phyloP scores from a whole-genome alignment of 805 yeast genomes.

The Saccharomycopsis lassenensis region DNA sequence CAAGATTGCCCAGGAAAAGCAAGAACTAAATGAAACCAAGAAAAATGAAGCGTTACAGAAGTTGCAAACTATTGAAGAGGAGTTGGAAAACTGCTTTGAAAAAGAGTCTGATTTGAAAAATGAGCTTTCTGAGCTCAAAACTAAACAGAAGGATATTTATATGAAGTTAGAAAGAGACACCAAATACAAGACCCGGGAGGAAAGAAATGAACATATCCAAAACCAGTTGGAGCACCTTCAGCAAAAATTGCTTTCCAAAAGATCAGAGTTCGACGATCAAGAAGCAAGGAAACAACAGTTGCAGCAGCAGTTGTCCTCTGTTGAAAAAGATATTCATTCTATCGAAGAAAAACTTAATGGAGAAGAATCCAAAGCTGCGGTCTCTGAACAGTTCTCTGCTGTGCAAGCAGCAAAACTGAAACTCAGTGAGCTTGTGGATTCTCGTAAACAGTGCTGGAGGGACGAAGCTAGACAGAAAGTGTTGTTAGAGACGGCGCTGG shows the following conservation, averaged over 20 bases:
- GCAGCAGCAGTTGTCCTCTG: conserved; percentile 19
- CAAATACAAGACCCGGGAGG: conserved; percentile 41
- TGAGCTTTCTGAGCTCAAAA: conserved; percentile 31
- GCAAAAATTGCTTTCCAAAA: conserved; percentile 24
- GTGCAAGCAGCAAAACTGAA: conserved; percentile 28
- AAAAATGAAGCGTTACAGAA: conserved; percentile 30
- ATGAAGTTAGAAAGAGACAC: conserved; percentile 63
- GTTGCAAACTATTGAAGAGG: conserved; percentile 19
- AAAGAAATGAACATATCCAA: conserved; percentile 60
- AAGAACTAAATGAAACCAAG: conserved; percentile 25
- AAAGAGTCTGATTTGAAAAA: conserved; percentile 32
- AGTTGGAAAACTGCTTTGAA: conserved; percentile 25
- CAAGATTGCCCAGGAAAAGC: too few species aligned
- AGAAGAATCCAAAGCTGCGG: conserved; percentile 24
- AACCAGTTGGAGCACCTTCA: conserved; percentile 34
- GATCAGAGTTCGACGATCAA: conserved; percentile 21
- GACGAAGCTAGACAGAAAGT: conserved; percentile 57
- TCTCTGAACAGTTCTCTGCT: conserved; percentile 24
- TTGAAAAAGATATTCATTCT: conserved; percentile 25
- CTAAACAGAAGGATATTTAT: conserved; percentile 48
- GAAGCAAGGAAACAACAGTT: conserved; percentile 14
- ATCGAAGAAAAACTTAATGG: conserved; percentile 30
- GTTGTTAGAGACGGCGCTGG: conserved; percentile 41
- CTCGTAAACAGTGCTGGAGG: conserved; percentile 68
- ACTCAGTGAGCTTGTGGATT: conserved; percentile 42